A percentile compares a stretch with the other conserved stretches of the same genome.
Conservation (phyloP, 129 eudicot species). For the Chrysanthemum seticuspe region DNA sequence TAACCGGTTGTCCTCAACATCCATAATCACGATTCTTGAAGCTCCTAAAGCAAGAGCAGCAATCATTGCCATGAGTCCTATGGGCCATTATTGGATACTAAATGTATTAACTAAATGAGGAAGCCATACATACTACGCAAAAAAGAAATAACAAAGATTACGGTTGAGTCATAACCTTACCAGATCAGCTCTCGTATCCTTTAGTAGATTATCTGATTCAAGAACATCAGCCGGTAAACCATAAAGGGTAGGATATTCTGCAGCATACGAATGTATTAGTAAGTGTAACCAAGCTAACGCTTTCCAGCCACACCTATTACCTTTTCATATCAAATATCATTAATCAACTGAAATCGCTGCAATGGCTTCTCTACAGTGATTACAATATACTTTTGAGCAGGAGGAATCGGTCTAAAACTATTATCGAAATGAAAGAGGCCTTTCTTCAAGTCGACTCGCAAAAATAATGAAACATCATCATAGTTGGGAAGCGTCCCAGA, state of each 20-base stretch:
- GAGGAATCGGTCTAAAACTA: conserved; percentile 82
- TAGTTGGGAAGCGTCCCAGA: conserved; percentile 86
- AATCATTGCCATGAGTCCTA: too few relatives aligned
- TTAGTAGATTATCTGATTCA: conserved; percentile 39
- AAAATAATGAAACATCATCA: conserved; percentile 76
- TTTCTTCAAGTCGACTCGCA: conserved; percentile 64
- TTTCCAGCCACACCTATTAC: too few relatives aligned
- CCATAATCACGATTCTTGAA: too few relatives aligned
- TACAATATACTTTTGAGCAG: conserved; percentile 83
- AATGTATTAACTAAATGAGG: too few relatives aligned
- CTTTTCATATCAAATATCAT: too few relatives aligned
- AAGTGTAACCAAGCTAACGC: conserved; percentile 53
- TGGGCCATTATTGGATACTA: too few relatives aligned
- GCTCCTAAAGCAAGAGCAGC: too few relatives aligned
- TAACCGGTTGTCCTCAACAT: too few relatives aligned
- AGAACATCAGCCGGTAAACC: conserved; percentile 41
- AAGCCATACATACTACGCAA: too few relatives aligned
- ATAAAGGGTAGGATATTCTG: conserved; percentile 70
- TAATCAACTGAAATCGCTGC: conserved; percentile 63
- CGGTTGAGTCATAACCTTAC: conserved; percentile 34
- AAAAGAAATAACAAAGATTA: neutral
- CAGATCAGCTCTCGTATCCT: conserved; percentile 84
- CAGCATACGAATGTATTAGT: conserved; percentile 76
- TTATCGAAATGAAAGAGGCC: conserved; percentile 84
- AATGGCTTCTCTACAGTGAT: conserved; percentile 80